phyloP scores from a whole-genome alignment of 306 rosid genomes.

The Quercus mongolica region DNA sequence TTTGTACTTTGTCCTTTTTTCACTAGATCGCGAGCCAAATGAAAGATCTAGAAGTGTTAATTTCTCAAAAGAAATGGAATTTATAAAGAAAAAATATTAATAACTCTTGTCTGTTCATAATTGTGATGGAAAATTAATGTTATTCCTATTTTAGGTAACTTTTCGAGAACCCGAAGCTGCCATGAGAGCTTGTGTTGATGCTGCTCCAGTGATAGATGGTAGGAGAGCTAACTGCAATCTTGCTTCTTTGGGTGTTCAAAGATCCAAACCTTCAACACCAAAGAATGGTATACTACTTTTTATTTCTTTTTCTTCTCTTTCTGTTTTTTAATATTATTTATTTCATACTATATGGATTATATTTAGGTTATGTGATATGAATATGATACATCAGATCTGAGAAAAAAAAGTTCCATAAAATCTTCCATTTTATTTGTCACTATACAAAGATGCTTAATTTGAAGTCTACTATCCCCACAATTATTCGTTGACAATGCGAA shows the following conservation, averaged over 20 bases:
- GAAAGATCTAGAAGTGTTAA: not conserved
- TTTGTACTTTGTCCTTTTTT: not conserved
- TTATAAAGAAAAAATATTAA: not conserved
- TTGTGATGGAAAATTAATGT: not conserved
- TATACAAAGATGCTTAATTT: slow-evolving; percentile 20
- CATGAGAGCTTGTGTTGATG: slow-evolving; percentile 97
- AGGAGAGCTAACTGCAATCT: slow-evolving; percentile 97
- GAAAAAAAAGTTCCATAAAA: slow-evolving; percentile 17
- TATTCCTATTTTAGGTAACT: slow-evolving; percentile 58
- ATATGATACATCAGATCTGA: slow-evolving; percentile 39
- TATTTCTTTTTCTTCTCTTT: not conserved
- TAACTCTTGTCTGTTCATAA: not conserved
- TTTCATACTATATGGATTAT: not conserved
- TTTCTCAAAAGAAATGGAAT: not conserved
- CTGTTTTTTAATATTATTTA: not conserved
- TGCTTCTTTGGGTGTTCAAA: slow-evolving; percentile 96
- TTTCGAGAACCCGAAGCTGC: slow-evolving; percentile 93
- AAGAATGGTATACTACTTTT: slow-evolving; percentile 49
- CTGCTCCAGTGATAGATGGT: slow-evolving; percentile 95
- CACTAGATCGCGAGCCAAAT: slow-evolving; percentile 19
- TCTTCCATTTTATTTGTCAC: slow-evolving; percentile 21
- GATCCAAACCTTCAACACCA: slow-evolving; percentile 99
- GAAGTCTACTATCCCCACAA: slow-evolving; percentile 1
- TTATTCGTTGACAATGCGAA: not conserved
- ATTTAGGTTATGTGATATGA: slow-evolving; percentile 19